Conservation (phyloP, 1,284 basidiomycete species). For the Microbotryum violaceum region DNA sequence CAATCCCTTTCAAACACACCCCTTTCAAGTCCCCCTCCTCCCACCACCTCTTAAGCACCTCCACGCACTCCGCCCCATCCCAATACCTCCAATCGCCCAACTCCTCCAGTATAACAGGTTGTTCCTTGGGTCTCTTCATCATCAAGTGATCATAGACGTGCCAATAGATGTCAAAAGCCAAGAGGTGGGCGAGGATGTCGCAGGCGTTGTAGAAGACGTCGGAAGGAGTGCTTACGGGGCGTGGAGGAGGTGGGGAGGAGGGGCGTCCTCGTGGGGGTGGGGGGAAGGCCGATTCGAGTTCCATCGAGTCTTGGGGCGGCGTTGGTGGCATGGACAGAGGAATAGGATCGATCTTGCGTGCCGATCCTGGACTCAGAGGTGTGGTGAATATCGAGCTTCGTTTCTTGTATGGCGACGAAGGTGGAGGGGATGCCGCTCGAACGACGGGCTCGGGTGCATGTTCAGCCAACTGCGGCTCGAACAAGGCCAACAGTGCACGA, state of each 20-base stretch:
- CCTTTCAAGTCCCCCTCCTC: constrained; percentile 11
- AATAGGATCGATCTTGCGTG: background rate
- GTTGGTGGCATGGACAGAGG: background rate
- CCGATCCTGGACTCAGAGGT: too few relatives aligned
- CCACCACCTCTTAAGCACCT: constrained; percentile 14
- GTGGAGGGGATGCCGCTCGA: too few relatives aligned
- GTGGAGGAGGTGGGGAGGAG: background rate
- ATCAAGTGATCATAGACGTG: constrained; percentile 2
- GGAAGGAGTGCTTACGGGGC: background rate
- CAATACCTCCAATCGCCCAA: constrained; percentile 23
- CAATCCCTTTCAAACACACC: constrained; percentile 11
- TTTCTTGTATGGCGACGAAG: too few relatives aligned
- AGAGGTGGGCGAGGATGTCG: constrained; percentile 13
- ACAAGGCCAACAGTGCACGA: background rate
- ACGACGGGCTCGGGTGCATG: too few relatives aligned
- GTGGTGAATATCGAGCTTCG: too few relatives aligned
- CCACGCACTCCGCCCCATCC: constrained; percentile 4
- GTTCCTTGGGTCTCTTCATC: background rate
- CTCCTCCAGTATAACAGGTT: constrained; percentile 1
- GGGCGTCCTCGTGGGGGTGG: background rate
- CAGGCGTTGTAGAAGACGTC: constrained; percentile 22
- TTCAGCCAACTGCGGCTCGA: background rate
- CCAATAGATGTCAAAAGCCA: constrained; percentile 17
- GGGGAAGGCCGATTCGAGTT: constrained; percentile 6
- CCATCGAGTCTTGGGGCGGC: constrained; percentile 7